These are phyloP conservation scores for Solanum pinnatisectum DNA, from an alignment of 257 asterid genomes.

Conservation along the genomic window DNA sequence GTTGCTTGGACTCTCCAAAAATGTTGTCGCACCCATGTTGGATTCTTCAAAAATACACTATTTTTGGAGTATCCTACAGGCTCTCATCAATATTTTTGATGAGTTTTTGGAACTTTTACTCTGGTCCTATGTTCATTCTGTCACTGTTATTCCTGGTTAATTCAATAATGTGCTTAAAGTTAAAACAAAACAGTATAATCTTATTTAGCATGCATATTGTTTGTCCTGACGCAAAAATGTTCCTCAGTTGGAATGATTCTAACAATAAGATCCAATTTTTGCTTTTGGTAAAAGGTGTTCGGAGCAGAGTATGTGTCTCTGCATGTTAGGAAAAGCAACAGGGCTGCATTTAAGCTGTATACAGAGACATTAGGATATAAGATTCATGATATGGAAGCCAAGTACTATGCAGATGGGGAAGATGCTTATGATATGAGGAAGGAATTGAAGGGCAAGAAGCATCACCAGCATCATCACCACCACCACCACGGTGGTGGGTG, in stretches of 20 bases:
- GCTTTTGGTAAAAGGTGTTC: slow-evolving; percentile 44
- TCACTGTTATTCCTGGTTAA: background rate
- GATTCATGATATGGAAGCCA: slow-evolving; percentile 90
- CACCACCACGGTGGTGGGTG: slow-evolving; percentile 87
- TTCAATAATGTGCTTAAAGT: background rate
- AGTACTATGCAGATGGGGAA: slow-evolving; percentile 98
- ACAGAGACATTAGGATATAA: slow-evolving; percentile 79
- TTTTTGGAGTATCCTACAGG: background rate
- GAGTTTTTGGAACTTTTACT: background rate
- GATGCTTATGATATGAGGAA: slow-evolving; percentile 99
- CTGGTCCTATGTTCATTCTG: background rate
- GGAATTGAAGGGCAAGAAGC: slow-evolving; percentile 73
- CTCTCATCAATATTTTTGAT: background rate
- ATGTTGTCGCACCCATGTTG: background rate
- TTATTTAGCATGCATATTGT: background rate
- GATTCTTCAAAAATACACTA: background rate
- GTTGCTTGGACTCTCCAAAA: background rate
- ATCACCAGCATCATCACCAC: slow-evolving; percentile 50
- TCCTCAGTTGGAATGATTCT: background rate
- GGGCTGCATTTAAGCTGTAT: slow-evolving; percentile 91
- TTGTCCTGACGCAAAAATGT: background rate
- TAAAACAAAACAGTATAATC: background rate
- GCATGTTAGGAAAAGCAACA: slow-evolving; percentile 87
- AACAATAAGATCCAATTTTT: background rate
- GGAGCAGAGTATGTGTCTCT: slow-evolving; percentile 90